These are phyloP conservation scores for Capsella bursapastoris DNA, from an alignment of 345 rosid genomes.

Conservation along the genomic window DNA sequence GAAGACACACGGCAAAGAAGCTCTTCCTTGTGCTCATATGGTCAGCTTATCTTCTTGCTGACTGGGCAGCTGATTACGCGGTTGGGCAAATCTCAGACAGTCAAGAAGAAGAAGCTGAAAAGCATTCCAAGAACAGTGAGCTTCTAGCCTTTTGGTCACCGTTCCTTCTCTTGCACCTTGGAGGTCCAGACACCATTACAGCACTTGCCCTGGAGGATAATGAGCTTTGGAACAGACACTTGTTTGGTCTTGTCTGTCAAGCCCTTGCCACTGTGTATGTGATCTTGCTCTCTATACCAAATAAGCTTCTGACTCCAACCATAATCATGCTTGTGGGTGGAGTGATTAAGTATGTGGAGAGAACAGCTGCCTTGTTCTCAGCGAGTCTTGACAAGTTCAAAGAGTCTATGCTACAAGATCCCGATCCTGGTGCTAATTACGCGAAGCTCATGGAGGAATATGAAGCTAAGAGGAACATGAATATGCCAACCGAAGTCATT, in stretches of 20 bases:
- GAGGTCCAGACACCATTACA: slow-evolving; percentile 52
- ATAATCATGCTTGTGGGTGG: slow-evolving; percentile 47
- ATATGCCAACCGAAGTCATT: slow-evolving; percentile 32
- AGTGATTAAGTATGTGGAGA: slow-evolving; percentile 51
- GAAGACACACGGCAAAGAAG: slow-evolving; percentile 52
- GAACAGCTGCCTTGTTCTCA: slow-evolving; percentile 47
- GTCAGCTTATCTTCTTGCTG: slow-evolving; percentile 50
- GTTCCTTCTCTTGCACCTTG: slow-evolving; percentile 50
- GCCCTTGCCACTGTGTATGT: slow-evolving; percentile 44
- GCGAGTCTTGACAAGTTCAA: slow-evolving; percentile 50
- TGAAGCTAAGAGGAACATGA: slow-evolving; percentile 18
- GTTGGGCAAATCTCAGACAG: slow-evolving; percentile 48
- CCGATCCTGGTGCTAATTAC: slow-evolving; percentile 45
- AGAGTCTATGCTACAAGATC: slow-evolving; percentile 36
- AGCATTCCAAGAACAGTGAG: slow-evolving; percentile 17
- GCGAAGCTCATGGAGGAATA: slow-evolving; percentile 45
- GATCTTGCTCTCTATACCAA: slow-evolving; percentile 41
- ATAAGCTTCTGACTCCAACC: slow-evolving; percentile 27
- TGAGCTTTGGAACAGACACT: slow-evolving; percentile 46
- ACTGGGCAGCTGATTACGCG: slow-evolving; percentile 46
- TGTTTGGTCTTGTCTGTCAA: slow-evolving; percentile 45
- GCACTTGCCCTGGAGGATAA: slow-evolving; percentile 51
- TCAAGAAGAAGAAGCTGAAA: slow-evolving; percentile 22
- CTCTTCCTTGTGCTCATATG: slow-evolving; percentile 46
- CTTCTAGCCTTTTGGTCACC: slow-evolving; percentile 47